Evolutionary conservation across 768 basidiomycete genomes (phyloP).

Genomic region (Dentipellis sp.): DNA sequence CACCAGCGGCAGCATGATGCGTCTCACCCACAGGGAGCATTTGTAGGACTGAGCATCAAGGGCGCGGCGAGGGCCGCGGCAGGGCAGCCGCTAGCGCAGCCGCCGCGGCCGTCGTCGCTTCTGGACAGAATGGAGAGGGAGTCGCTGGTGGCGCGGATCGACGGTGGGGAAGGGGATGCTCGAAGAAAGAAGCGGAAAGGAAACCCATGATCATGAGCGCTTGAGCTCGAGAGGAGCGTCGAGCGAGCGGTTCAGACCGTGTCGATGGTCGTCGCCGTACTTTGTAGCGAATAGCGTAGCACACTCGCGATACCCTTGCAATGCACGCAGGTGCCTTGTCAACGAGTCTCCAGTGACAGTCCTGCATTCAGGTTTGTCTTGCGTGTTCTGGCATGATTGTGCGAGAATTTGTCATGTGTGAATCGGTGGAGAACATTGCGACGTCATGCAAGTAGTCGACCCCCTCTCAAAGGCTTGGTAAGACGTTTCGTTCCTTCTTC

Average conservation of each 20-base stretch:
- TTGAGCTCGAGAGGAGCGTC: not conserved
- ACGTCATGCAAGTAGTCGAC: too few species aligned
- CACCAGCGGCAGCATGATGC: not conserved
- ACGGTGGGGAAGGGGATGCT: not conserved
- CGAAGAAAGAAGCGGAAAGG: not conserved
- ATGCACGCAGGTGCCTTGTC: too few species aligned
- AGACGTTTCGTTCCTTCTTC: too few species aligned
- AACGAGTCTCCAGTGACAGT: too few species aligned
- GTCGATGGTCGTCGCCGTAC: not conserved
- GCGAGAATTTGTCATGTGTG: too few species aligned
- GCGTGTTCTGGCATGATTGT: too few species aligned
- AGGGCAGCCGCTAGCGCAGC: not conserved
- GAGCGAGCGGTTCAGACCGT: not conserved
- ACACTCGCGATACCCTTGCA: not conserved
- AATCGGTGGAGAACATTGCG: too few species aligned
- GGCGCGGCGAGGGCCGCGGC: constrained; percentile 8
- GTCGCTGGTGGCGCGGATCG: not conserved
- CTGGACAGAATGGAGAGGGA: constrained; percentile 11
- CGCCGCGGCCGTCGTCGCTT: constrained; percentile 3
- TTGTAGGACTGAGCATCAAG: constrained; percentile 9
- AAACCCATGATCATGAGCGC: not conserved
- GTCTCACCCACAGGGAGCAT: not conserved
- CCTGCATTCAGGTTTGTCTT: too few species aligned
- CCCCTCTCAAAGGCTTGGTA: too few species aligned
- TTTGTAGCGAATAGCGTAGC: not conserved